These are phyloP conservation scores for Adansonia madagascariensis DNA, from an alignment of 441 rosid genomes.

Conservation along the genomic window DNA sequence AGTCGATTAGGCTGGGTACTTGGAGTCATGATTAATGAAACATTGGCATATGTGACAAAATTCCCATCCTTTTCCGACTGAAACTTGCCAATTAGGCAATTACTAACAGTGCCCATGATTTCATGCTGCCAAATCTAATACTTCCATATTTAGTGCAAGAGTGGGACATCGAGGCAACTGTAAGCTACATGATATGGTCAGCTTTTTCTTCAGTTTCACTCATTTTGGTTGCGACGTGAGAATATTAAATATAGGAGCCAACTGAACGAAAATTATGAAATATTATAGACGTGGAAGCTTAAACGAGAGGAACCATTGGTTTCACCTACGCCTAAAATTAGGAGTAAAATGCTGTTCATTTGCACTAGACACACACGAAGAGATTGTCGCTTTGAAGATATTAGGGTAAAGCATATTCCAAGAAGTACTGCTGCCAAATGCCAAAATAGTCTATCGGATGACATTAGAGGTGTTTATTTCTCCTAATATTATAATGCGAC, in stretches of 20 bases:
- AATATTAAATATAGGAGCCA: not conserved
- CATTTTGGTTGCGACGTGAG: not conserved
- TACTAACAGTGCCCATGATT: too few relatives aligned
- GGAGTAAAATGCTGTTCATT: not conserved
- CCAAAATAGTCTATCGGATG: not conserved
- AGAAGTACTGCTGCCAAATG: not conserved
- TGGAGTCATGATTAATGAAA: not conserved
- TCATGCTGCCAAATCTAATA: slow-evolving; percentile 12
- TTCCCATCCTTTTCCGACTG: slow-evolving; percentile 4
- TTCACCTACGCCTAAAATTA: not conserved
- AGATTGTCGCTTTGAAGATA: not conserved
- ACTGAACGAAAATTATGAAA: too few relatives aligned
- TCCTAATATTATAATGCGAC: too few relatives aligned
- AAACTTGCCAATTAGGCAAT: not conserved
- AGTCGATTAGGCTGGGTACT: not conserved
- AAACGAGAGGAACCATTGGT: not conserved
- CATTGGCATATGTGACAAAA: not conserved
- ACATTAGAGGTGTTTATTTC: too few relatives aligned
- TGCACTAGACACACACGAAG: not conserved
- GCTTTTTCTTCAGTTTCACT: slow-evolving; percentile 1
- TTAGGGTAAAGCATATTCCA: not conserved
- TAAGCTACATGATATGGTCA: not conserved
- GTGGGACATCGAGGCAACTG: not conserved
- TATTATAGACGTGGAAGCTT: not conserved
- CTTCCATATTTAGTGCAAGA: not conserved